Evolutionary conservation across 805 yeast genomes (phyloP).

Genomic region (Pichia scutulata): DNA sequence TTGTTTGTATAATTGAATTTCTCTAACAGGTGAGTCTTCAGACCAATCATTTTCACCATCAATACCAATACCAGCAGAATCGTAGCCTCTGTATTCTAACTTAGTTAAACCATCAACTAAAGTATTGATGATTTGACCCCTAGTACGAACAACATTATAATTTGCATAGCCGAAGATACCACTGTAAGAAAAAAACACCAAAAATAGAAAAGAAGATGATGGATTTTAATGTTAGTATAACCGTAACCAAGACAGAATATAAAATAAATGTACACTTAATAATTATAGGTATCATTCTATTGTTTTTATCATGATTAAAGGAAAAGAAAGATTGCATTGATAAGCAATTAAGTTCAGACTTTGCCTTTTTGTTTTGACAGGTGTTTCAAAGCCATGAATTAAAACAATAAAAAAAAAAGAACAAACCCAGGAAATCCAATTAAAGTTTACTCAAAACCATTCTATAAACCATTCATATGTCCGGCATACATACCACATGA

Average conservation of each 20-base stretch:
- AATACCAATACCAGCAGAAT: conserved; percentile 92
- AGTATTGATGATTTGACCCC: conserved; percentile 89
- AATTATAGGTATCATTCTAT: too few species aligned
- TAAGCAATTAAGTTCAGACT: too few species aligned
- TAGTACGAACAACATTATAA: conserved; percentile 81
- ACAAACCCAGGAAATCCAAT: not conserved
- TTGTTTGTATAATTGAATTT: conserved; percentile 69
- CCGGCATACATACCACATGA: conserved; percentile 1
- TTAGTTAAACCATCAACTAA: conserved; percentile 78
- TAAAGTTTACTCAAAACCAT: not conserved
- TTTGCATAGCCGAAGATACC: conserved; percentile 98
- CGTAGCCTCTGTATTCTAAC: conserved; percentile 96
- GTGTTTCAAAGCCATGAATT: too few species aligned
- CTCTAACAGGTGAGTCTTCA: conserved; percentile 36
- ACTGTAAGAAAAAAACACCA: conserved; percentile 30
- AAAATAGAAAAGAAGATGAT: not conserved
- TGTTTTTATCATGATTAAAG: too few species aligned
- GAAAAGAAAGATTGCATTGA: not conserved
- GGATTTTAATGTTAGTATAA: not conserved
- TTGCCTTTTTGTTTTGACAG: not conserved
- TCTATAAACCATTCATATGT: not conserved
- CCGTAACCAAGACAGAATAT: not conserved
- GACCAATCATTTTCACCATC: conserved; percentile 64
- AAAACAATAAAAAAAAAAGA: too few species aligned
- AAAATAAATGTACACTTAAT: too few species aligned